These are phyloP conservation scores for Hyphopichia khmerensis DNA, from an alignment of 1,139 yeast species.

Conservation along the genomic window DNA sequence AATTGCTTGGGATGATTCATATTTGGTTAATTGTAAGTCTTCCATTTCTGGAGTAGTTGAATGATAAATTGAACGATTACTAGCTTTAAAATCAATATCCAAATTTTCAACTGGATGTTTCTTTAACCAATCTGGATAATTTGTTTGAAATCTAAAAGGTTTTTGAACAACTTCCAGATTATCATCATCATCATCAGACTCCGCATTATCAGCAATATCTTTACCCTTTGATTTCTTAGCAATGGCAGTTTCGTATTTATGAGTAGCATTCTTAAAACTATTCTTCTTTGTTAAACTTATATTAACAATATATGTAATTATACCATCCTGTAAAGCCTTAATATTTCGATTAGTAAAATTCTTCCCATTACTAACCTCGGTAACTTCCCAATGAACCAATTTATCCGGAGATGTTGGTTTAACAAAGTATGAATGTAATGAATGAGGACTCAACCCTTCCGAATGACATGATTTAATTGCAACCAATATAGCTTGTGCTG, in stretches of 20 bases:
- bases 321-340: constrained; percentile 52
- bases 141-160: constrained; percentile 41
- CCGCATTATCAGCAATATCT: constrained; percentile 9
- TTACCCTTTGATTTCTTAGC: constrained; percentile 15
- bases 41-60: constrained; percentile 43
- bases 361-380: constrained; percentile 50
- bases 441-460: constrained; percentile 33
- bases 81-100: constrained; percentile 15
- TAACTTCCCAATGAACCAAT: constrained; percentile 34
- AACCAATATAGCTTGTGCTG: constrained; percentile 37
- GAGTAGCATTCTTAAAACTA: constrained; percentile 20
- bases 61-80: constrained; percentile 21
- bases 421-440: constrained; percentile 35
- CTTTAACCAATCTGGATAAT: constrained; percentile 31
- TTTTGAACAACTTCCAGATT: constrained; percentile 16
- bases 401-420: constrained; percentile 20
- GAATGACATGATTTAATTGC: constrained; percentile 26
- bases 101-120: constrained; percentile 17
- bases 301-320: constrained; percentile 51
- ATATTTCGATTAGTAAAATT: constrained; percentile 60
- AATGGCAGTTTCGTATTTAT: constrained; percentile 24
- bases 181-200: constrained; percentile 26
- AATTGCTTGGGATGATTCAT: constrained; percentile 22
- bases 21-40: constrained; percentile 22
- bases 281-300: constrained; percentile 49